Evolutionary conservation across 441 rosid species (phyloP).

Genomic region (Kokia cookei): DNA sequence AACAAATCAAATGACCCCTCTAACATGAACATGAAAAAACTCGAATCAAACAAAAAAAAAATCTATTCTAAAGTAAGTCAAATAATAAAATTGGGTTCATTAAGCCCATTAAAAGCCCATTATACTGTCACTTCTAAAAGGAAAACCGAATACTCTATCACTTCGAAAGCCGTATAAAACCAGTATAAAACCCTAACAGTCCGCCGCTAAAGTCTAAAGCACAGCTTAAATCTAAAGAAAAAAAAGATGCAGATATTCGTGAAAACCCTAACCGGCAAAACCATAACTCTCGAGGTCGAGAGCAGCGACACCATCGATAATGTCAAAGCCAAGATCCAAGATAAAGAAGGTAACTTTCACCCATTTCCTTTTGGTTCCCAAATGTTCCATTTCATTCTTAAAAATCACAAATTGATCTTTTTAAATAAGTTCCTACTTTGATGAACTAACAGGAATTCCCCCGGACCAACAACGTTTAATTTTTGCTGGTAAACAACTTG

Average conservation of each 20-base stretch:
- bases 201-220: fast-evolving
- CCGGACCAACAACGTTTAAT: slow-evolving; percentile 75
- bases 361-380: background rate
- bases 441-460: slow-evolving; percentile 40
- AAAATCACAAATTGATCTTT: background rate
- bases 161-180: background rate
- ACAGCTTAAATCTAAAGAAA: slow-evolving; percentile 40
- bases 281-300: slow-evolving; percentile 75
- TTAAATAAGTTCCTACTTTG: background rate
- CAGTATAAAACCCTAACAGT: slow-evolving; percentile 10
- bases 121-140: no score
- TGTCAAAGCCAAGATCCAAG: slow-evolving; percentile 89
- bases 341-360: slow-evolving; percentile 60
- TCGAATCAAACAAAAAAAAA: no score
- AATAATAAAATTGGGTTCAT: background rate
- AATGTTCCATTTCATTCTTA: background rate
- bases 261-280: slow-evolving; percentile 90
- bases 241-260: slow-evolving; percentile 88
- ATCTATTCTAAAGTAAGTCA: no score
- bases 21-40: no score
- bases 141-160: background rate
- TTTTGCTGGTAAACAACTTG: slow-evolving; percentile 77
- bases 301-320: slow-evolving; percentile 86
- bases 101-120: background rate
- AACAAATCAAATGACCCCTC: no score